These are phyloP conservation scores for Pyrenula massariospora DNA, from an alignment of 495 filamentous ascomycete genomes.

Conservation along the genomic window DNA sequence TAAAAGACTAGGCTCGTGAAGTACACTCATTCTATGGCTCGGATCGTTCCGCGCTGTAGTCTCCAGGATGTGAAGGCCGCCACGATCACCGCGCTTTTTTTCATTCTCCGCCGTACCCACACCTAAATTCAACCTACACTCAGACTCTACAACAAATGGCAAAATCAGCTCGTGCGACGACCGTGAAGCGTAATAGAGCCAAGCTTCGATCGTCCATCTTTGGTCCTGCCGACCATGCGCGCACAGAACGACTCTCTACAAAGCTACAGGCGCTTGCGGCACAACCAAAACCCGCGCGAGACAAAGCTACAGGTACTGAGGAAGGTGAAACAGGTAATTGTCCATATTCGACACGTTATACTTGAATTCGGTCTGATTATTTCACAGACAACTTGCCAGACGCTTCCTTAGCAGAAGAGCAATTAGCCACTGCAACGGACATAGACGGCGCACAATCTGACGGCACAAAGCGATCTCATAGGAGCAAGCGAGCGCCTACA, in stretches of 20 bases:
- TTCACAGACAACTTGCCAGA: slow-evolving; percentile 3
- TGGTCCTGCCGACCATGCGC: slow-evolving; percentile 61
- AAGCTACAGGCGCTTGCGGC: slow-evolving; percentile 66
- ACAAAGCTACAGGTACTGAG: not conserved
- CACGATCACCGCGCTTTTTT: too few relatives aligned
- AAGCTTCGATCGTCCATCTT: slow-evolving; percentile 68
- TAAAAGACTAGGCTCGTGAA: not conserved
- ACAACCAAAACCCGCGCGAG: slow-evolving; percentile 42
- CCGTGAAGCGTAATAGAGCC: slow-evolving; percentile 65
- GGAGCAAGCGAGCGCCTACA: slow-evolving; percentile 20
- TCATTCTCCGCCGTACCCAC: too few relatives aligned
- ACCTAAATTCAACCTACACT: too few relatives aligned
- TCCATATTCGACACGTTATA: not conserved
- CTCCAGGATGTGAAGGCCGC: too few relatives aligned
- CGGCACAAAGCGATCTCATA: slow-evolving; percentile 11
- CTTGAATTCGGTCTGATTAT: not conserved
- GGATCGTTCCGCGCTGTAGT: not conserved
- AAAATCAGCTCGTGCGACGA: slow-evolving; percentile 64
- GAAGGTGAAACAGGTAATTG: not conserved
- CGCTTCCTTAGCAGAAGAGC: not conserved
- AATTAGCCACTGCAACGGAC: slow-evolving; percentile 10
- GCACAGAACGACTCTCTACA: slow-evolving; percentile 65
- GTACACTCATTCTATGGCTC: not conserved
- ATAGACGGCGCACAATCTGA: slow-evolving; percentile 24
- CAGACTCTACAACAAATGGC: too few relatives aligned